A percentile compares a stretch with the other conserved stretches of the same genome.
phyloP scores from a whole-genome alignment of 2,329 filamentous ascomycete species.

The Epichloe baconii region DNA sequence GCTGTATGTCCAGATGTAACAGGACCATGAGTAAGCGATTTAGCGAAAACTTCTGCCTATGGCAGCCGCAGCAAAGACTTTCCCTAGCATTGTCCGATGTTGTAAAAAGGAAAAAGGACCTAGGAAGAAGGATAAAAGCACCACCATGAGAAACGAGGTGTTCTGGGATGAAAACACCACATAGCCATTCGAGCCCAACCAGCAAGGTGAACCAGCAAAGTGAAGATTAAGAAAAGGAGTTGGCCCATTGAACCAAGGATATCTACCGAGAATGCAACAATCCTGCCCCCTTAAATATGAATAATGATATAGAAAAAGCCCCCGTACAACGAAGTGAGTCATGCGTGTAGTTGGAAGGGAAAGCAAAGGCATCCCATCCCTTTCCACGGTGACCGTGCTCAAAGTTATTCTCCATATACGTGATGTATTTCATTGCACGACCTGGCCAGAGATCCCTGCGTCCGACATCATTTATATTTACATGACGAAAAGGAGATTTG shows the following conservation, averaged over 20 bases:
- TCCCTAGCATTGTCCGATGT: too few relatives aligned
- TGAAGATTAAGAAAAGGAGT: not conserved
- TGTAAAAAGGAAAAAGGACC: too few relatives aligned
- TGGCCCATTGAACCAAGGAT: not conserved
- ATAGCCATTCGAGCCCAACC: not conserved
- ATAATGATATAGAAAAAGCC: not conserved
- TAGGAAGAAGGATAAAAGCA: too few relatives aligned
- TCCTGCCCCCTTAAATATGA: not conserved
- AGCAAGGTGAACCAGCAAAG: too few relatives aligned
- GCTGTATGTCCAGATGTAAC: too few relatives aligned
- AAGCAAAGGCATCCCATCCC: not conserved
- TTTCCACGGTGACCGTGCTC: not conserved
- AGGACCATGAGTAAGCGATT: not conserved
- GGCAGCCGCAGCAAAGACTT: not conserved
- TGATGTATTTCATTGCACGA: not conserved
- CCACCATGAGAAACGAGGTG: not conserved
- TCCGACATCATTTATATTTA: constrained; percentile 19
- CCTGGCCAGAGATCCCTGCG: not conserved
- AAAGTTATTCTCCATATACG: not conserved
- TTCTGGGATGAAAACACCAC: not conserved
- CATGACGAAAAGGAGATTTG: constrained; percentile 51
- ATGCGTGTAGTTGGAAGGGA: not conserved
- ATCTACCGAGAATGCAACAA: not conserved
- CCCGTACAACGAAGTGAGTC: not conserved
- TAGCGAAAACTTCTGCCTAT: too few relatives aligned